Evolutionary conservation across 441 rosid genomes (phyloP).

Genomic region (Viola pubescens): DNA sequence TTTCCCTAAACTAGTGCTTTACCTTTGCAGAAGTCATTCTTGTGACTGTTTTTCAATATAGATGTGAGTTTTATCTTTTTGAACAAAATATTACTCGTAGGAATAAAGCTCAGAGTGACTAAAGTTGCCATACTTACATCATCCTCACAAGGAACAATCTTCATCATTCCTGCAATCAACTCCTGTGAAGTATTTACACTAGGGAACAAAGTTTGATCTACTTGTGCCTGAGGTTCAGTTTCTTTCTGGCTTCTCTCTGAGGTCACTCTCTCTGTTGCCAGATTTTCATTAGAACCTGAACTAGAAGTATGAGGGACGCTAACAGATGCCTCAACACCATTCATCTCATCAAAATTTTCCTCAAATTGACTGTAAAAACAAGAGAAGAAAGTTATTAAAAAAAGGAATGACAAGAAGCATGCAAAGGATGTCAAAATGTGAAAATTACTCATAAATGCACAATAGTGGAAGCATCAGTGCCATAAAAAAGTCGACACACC

Average conservation of each 20-base stretch:
- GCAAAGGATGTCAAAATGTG: background rate
- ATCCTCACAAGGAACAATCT: constrained; percentile 65
- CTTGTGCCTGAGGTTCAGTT: constrained; percentile 31
- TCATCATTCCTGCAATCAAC: constrained; percentile 71
- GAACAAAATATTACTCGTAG: background rate
- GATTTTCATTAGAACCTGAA: constrained; percentile 51
- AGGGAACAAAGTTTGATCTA: constrained; percentile 32
- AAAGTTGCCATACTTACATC: constrained; percentile 45
- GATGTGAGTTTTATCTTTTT: background rate
- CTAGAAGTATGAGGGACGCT: constrained; percentile 46
- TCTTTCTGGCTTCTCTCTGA: constrained; percentile 32
- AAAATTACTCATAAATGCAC: background rate
- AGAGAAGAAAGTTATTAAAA: constrained; percentile 2
- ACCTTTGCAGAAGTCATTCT: background rate
- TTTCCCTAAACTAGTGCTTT: background rate
- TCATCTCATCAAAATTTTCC: constrained; percentile 69
- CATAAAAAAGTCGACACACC: constrained; percentile 33
- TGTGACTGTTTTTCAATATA: background rate
- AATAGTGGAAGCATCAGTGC: background rate
- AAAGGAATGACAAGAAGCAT: background rate
- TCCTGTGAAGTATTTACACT: constrained; percentile 60
- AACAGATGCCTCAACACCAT: constrained; percentile 41
- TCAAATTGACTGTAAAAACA: constrained; percentile 64
- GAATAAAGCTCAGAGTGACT: background rate
- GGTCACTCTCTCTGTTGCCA: constrained; percentile 29